Evolutionary conservation across 2,329 filamentous ascomycete species (phyloP).

Genomic region (Nakataea oryzae): DNA sequence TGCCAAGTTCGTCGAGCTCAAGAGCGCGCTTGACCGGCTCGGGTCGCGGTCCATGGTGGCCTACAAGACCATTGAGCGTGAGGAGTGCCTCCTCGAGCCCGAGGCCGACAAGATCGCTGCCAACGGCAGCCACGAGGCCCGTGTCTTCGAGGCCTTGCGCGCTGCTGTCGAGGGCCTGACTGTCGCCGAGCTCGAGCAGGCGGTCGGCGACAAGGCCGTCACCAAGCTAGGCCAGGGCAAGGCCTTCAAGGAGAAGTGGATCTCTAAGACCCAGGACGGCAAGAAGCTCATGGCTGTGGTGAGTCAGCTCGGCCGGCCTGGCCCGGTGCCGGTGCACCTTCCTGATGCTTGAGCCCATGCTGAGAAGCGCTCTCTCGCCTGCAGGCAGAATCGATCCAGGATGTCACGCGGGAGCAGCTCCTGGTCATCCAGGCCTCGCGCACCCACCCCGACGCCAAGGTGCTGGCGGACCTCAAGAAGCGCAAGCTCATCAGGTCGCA

Average conservation of each 20-base stretch:
- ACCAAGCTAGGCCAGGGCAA: slow-evolving; percentile 86
- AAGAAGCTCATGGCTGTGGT: slow-evolving; percentile 41
- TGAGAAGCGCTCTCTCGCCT: not conserved
- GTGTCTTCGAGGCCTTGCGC: slow-evolving; percentile 66
- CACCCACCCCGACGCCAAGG: slow-evolving; percentile 62
- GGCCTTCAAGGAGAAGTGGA: slow-evolving; percentile 77
- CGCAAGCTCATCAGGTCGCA: slow-evolving; percentile 77
- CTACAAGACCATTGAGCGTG: slow-evolving; percentile 73
- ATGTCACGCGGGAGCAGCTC: slow-evolving; percentile 68
- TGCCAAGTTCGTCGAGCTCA: slow-evolving; percentile 58
- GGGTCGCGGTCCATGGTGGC: slow-evolving; percentile 75
- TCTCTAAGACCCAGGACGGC: slow-evolving; percentile 48
- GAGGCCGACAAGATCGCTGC: slow-evolving; percentile 63
- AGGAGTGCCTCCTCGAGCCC: slow-evolving; percentile 65
- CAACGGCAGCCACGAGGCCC: slow-evolving; percentile 73
- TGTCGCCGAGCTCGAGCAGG: slow-evolving; percentile 60
- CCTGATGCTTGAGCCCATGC: not conserved
- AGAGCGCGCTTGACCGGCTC: slow-evolving; percentile 80
- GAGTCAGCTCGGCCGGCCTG: slow-evolving; percentile 10
- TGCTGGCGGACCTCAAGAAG: slow-evolving; percentile 76
- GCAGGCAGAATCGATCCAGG: slow-evolving; percentile 63
- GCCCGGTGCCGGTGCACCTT: not conserved
- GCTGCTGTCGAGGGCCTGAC: slow-evolving; percentile 69
- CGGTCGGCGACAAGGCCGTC: slow-evolving; percentile 58
- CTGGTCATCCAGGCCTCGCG: slow-evolving; percentile 60